phyloP scores from a whole-genome alignment of 176 grass and related monocot species.

The Puya raimondii region DNA sequence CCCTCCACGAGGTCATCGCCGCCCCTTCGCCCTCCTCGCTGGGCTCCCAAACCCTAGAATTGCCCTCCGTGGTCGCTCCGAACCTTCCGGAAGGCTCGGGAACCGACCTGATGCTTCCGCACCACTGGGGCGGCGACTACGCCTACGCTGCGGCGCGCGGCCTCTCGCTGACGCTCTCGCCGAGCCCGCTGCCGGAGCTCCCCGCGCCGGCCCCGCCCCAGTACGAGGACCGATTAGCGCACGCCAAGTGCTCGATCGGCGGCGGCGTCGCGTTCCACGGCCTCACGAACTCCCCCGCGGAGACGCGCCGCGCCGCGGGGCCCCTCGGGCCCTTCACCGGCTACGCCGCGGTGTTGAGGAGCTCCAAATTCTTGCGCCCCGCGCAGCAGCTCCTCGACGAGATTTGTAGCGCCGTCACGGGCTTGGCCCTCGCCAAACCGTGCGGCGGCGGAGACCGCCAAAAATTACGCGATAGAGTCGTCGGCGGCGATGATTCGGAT shows the following conservation, averaged over 20 bases:
- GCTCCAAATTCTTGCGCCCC: constrained; percentile 36
- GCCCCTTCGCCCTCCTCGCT: background rate
- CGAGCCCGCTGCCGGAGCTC: background rate
- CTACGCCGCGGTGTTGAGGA: constrained; percentile 36
- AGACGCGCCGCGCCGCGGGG: background rate
- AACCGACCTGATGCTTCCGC: background rate
- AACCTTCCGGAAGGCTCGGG: background rate
- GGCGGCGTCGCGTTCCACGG: too few relatives aligned
- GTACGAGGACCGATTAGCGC: too few relatives aligned
- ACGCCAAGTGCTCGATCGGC: too few relatives aligned
- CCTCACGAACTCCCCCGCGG: background rate
- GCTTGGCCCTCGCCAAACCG: background rate
- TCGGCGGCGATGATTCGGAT: background rate
- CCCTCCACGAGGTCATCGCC: background rate
- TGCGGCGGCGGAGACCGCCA: background rate
- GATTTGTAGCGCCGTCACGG: constrained; percentile 24
- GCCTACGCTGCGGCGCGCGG: background rate
- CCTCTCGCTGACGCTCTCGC: background rate
- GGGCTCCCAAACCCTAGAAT: background rate
- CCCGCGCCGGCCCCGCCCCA: background rate
- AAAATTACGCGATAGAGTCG: background rate
- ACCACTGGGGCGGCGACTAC: too few relatives aligned
- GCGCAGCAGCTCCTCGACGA: constrained; percentile 52
- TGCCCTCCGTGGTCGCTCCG: background rate
- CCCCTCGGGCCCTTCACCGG: constrained; percentile 49